phyloP scores from a whole-genome alignment of 345 rosid species.

The Ricinus communis region DNA sequence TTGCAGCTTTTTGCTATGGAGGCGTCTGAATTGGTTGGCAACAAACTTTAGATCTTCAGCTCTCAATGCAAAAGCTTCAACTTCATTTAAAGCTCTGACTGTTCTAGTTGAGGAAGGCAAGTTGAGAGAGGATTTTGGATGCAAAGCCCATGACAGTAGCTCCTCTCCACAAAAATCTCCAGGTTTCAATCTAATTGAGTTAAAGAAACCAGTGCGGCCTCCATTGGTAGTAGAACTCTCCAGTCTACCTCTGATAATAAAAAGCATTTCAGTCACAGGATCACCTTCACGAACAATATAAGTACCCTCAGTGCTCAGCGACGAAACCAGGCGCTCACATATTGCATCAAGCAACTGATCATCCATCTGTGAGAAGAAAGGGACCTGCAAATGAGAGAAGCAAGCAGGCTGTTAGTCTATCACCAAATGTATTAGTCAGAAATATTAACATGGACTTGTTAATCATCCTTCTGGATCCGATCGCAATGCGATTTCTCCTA shows the following conservation, averaged over 20 bases:
- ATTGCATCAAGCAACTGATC: slow-evolving; percentile 68
- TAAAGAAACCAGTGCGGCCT: slow-evolving; percentile 63
- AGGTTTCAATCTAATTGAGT: slow-evolving; percentile 53
- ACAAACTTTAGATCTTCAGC: slow-evolving; percentile 67
- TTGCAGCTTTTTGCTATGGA: slow-evolving; percentile 64
- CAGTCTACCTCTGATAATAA: slow-evolving; percentile 54
- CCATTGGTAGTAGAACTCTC: slow-evolving; percentile 68
- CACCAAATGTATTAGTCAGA: not conserved
- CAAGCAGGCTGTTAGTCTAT: not conserved
- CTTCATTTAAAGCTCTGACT: slow-evolving; percentile 54
- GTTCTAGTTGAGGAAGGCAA: slow-evolving; percentile 66
- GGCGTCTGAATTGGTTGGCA: slow-evolving; percentile 59
- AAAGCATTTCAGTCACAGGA: slow-evolving; percentile 61
- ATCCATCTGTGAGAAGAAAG: slow-evolving; percentile 64
- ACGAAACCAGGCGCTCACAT: slow-evolving; percentile 57
- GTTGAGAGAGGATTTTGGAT: slow-evolving; percentile 51
- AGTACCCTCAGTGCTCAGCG: slow-evolving; percentile 58
- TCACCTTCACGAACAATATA: slow-evolving; percentile 65
- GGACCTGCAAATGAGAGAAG: slow-evolving; percentile 41
- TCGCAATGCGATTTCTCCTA: not conserved
- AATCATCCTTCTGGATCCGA: not conserved
- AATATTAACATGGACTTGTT: not conserved
- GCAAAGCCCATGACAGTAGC: slow-evolving; percentile 67
- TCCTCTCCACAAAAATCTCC: slow-evolving; percentile 70
- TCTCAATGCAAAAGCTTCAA: slow-evolving; percentile 62